phyloP scores from a whole-genome alignment of 352 stramenopile species.

The Achlya hypogyna region DNA sequence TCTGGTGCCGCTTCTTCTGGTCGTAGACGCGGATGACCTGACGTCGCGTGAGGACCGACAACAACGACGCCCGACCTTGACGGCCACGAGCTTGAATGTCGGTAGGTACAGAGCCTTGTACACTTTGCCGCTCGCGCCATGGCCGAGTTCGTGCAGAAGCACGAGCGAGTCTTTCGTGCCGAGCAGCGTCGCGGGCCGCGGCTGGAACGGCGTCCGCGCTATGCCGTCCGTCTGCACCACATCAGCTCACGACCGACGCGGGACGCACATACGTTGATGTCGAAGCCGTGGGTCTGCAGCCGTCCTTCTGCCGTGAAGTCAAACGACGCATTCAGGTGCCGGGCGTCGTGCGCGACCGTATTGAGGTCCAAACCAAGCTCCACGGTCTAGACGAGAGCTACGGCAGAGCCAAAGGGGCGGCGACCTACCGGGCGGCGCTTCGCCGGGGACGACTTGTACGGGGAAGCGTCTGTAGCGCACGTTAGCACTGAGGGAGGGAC shows the following conservation, averaged over 20 bases:
- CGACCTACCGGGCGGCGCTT: constrained; percentile 31
- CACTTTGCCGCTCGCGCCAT: constrained; percentile 82
- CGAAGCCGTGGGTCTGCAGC: constrained; percentile 74
- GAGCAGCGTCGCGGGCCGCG: constrained; percentile 15
- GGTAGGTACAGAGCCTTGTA: constrained; percentile 85
- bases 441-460: background rate
- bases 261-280: constrained; percentile 75
- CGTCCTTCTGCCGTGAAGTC: constrained; percentile 68
- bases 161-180: constrained; percentile 61
- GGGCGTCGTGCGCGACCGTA: constrained; percentile 55
- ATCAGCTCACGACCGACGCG: background rate
- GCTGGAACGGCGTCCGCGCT: constrained; percentile 49
- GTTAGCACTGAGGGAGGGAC: too few relatives aligned
- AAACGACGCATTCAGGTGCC: constrained; percentile 54
- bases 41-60: background rate
- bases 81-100: constrained; percentile 79
- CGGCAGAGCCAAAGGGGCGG: too few relatives aligned
- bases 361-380: constrained; percentile 46
- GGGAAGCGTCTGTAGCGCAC: constrained; percentile 15
- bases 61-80: too few relatives aligned
- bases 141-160: constrained; percentile 57
- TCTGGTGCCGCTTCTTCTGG: constrained; percentile 81
- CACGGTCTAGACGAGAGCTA: background rate
- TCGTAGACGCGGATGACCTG: constrained; percentile 79
- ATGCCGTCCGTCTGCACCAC: constrained; percentile 55